These are phyloP conservation scores for Rhodotorula kratochvilovae DNA, from an alignment of 768 basidiomycete genomes.

Conservation along the genomic window DNA sequence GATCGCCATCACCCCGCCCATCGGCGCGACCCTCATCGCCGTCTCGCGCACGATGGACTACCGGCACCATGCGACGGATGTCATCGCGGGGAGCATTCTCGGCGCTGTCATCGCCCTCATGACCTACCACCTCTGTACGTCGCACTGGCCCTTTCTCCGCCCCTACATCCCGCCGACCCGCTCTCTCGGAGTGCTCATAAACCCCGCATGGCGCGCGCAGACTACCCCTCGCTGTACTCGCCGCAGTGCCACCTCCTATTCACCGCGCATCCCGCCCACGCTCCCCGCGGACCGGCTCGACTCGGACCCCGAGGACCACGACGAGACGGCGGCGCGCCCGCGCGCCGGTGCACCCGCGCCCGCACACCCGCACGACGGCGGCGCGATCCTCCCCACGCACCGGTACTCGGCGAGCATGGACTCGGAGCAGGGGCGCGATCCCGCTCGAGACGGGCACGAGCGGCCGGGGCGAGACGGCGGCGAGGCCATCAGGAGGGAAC, in stretches of 20 bases:
- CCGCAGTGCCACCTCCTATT: constrained; percentile 31
- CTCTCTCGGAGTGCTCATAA: no score
- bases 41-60: constrained; percentile 73
- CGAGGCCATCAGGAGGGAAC: not conserved
- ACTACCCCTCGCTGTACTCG: constrained; percentile 31
- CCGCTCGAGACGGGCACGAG: not conserved
- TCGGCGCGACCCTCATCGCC: constrained; percentile 59
- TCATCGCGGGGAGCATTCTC: constrained; percentile 69
- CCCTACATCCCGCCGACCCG: no score
- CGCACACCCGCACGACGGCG: not conserved
- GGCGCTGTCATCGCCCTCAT: constrained; percentile 70
- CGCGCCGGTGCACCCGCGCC: not conserved
- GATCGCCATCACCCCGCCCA: constrained; percentile 70
- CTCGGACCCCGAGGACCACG: not conserved
- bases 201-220: no score
- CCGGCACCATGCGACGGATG: constrained; percentile 54
- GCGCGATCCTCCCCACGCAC: not conserved
- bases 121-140: constrained; percentile 56
- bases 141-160: not conserved
- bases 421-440: not conserved
- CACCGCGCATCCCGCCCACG: constrained; percentile 30
- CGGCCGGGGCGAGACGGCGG: not conserved
- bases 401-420: not conserved
- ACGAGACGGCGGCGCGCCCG: not conserved
- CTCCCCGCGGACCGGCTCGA: not conserved